Percentiles rank a stretch among this genome's conserved stretches.
These are phyloP conservation scores for Puccinia coronata DNA, from an alignment of 1,284 basidiomycete species.

Conservation along the genomic window DNA sequence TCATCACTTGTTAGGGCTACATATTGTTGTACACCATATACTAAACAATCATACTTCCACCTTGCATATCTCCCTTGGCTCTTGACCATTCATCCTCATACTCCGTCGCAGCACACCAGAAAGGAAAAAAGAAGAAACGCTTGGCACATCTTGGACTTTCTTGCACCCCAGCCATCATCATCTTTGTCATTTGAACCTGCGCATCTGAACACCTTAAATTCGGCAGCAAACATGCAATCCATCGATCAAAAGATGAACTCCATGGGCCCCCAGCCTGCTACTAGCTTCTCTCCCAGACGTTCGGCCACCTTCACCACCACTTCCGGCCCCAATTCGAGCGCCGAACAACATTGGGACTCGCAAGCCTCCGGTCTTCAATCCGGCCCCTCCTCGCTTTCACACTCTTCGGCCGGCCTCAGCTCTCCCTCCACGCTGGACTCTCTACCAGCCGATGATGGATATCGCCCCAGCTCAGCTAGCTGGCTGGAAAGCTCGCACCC, in stretches of 20 bases:
- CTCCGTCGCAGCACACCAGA: no score
- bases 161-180: no score
- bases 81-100: no score
- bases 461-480: slow-evolving; percentile 24
- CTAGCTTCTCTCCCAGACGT: neutral
- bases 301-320: neutral
- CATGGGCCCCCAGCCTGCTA: neutral
- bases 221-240: slow-evolving; percentile 2
- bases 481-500: slow-evolving; percentile 12
- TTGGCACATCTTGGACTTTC: no score
- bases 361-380: neutral
- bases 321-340: neutral
- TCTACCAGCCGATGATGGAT: neutral
- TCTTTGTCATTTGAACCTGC: no score
- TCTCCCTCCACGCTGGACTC: neutral
- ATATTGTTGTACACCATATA: no score
- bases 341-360: neutral
- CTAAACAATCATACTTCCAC: no score
- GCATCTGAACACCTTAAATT: no score
- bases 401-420: neutral
- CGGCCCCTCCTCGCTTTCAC: neutral
- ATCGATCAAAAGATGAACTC: slow-evolving; percentile 27
- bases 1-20: no score
- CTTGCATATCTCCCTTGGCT: no score
- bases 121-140: no score